phyloP scores from a whole-genome alignment of 164 flowering plant species.

The Piper longum region DNA sequence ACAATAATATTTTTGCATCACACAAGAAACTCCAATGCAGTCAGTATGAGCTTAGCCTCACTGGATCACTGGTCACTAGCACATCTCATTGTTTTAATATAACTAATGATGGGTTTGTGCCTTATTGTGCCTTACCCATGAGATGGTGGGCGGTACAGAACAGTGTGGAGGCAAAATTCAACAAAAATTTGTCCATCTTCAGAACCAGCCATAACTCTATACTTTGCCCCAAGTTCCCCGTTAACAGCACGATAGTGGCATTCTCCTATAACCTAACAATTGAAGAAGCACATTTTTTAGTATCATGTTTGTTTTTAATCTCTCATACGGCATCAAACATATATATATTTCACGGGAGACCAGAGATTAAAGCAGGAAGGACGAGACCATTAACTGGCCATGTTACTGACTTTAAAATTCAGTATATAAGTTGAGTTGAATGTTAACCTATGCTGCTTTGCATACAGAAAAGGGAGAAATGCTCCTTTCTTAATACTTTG shows the following conservation, averaged over 20 bases:
- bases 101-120: neutral
- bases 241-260: conserved; percentile 50
- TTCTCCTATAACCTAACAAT: conserved; percentile 75
- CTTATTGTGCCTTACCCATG: conserved; percentile 42
- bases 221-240: conserved; percentile 48
- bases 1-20: too few relatives aligned
- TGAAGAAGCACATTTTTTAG: conserved; percentile 1
- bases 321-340: neutral
- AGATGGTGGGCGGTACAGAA: conserved; percentile 60
- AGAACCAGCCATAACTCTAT: conserved; percentile 29
- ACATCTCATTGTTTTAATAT: too few relatives aligned
- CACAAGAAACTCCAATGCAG: neutral
- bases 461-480: too few relatives aligned
- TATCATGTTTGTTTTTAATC: too few relatives aligned
- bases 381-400: too few relatives aligned
- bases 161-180: conserved; percentile 74
- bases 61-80: neutral
- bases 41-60: neutral
- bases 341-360: neutral
- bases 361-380: neutral
- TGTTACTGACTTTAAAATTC: too few relatives aligned
- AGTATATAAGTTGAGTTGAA: too few relatives aligned
- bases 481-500: too few relatives aligned
- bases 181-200: conserved; percentile 43
- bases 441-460: too few relatives aligned